Conservation (phyloP, 352 stramenopile species). For the Globisporangium okanoganense region DNA sequence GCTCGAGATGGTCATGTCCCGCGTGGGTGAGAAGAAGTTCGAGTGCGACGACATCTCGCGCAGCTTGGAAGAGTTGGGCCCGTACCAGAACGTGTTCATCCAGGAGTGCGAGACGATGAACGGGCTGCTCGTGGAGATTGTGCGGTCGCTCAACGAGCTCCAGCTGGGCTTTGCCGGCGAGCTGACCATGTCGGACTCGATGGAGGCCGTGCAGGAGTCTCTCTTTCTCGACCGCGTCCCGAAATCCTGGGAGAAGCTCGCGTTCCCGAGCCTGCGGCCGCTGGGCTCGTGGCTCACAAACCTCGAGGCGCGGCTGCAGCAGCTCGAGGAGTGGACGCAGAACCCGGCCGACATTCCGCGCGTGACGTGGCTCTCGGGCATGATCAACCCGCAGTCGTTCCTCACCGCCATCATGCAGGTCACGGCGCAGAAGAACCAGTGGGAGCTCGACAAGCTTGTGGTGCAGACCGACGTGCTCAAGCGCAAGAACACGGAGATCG, state of each 20-base stretch:
- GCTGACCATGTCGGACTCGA: constrained; percentile 97
- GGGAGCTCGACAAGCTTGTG: constrained; percentile 96
- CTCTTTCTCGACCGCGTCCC: constrained; percentile 94
- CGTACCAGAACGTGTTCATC: constrained; percentile 97
- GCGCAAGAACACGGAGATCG: constrained; percentile 88
- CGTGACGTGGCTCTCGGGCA: constrained; percentile 93
- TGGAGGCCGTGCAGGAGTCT: constrained; percentile 94
- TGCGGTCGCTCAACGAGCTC: constrained; percentile 96
- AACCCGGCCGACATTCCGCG: constrained; percentile 95
- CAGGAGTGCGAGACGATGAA: constrained; percentile 99
- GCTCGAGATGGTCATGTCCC: constrained; percentile 92
- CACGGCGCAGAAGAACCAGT: constrained; percentile 96
- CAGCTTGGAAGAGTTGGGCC: constrained; percentile 91
- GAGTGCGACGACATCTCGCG: constrained; percentile 95
- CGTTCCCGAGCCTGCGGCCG: constrained; percentile 91
- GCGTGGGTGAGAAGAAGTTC: constrained; percentile 97
- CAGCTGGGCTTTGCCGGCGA: constrained; percentile 95
- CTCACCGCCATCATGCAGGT: constrained; percentile 97
- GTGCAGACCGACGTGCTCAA: constrained; percentile 97
- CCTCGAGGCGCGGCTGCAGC: constrained; percentile 87
- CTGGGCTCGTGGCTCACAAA: constrained; percentile 94
- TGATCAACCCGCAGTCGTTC: constrained; percentile 97
- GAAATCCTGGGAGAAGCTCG: constrained; percentile 92
- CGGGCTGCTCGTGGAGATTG: constrained; percentile 92
- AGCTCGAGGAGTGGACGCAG: constrained; percentile 96